Conservation (phyloP, 352 stramenopile genomes). For the Stephanocyclus meneghinianus region DNA sequence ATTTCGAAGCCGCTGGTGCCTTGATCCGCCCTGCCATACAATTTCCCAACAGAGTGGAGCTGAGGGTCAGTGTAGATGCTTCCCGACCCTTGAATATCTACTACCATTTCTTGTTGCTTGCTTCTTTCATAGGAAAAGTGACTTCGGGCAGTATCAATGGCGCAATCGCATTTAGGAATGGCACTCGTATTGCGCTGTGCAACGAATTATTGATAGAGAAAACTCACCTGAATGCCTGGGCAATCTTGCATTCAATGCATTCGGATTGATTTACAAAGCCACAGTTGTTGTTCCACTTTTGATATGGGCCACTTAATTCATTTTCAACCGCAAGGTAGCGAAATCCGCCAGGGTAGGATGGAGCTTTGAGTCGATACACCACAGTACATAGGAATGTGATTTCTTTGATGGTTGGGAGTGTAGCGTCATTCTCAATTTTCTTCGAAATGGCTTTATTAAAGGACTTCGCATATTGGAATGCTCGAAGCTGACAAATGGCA, state of each 20-base stretch:
- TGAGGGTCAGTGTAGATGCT: conserved; percentile 15
- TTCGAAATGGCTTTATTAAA: conserved; percentile 5
- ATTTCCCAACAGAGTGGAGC: conserved; percentile 17
- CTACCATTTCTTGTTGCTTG: conserved; percentile 20
- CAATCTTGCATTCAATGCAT: conserved; percentile 14
- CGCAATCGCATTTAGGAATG: background rate
- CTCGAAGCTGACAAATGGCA: conserved; percentile 9
- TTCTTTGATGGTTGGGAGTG: background rate
- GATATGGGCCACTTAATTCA: conserved; percentile 3
- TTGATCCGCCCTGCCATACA: conserved; percentile 15
- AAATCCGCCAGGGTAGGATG: conserved; percentile 13
- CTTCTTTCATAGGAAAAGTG: conserved; percentile 21
- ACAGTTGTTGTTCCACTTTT: conserved; percentile 25
- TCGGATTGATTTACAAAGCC: conserved; percentile 15
- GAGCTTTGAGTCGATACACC: conserved; percentile 17
- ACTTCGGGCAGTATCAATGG: background rate
- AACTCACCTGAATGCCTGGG: conserved; percentile 15
- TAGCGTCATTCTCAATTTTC: background rate
- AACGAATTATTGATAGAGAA: background rate
- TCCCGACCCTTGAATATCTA: conserved; percentile 20
- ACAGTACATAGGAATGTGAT: conserved; percentile 5
- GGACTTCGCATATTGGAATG: conserved; percentile 3
- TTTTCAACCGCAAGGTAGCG: conserved; percentile 24
- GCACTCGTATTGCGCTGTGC: background rate
- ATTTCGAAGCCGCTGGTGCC: conserved; percentile 15